Evolutionary conservation across 768 basidiomycete species (phyloP).

Genomic region (Leucocoprinus birnbaumii): DNA sequence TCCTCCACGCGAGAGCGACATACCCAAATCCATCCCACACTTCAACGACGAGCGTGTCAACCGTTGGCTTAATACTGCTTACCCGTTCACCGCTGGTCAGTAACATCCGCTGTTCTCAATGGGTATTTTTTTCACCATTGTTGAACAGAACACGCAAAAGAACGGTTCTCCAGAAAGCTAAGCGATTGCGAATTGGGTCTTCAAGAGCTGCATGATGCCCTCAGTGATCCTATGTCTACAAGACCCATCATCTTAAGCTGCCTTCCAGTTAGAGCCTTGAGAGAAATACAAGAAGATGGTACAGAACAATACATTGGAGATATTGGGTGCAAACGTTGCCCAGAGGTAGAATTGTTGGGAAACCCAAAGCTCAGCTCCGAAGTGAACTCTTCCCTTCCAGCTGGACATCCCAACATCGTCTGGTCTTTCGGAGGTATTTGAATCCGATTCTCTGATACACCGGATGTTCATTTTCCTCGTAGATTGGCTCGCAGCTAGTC

Average conservation of each 20-base stretch:
- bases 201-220: constrained; percentile 25
- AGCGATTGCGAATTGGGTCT: constrained; percentile 26
- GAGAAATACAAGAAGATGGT: constrained; percentile 57
- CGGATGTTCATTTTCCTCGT: neutral
- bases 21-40: constrained; percentile 26
- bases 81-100: constrained; percentile 46
- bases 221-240: constrained; percentile 19
- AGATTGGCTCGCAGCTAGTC: constrained; percentile 61
- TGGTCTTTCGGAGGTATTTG: constrained; percentile 59
- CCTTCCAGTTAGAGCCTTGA: constrained; percentile 48
- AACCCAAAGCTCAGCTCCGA: constrained; percentile 22
- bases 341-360: constrained; percentile 16
- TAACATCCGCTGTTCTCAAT: neutral
- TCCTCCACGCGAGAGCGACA: constrained; percentile 50
- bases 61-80: constrained; percentile 46
- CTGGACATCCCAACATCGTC: constrained; percentile 53
- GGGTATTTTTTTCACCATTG: neutral
- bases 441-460: neutral
- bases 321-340: constrained; percentile 32
- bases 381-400: constrained; percentile 33
- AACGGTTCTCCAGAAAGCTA: constrained; percentile 24
- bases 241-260: constrained; percentile 26
- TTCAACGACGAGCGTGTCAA: constrained; percentile 52
- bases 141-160: constrained; percentile 31
- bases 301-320: constrained; percentile 54